These are phyloP conservation scores for Cenchrus americanus DNA, from an alignment of 176 grass and related monocot species.

Conservation along the genomic window DNA sequence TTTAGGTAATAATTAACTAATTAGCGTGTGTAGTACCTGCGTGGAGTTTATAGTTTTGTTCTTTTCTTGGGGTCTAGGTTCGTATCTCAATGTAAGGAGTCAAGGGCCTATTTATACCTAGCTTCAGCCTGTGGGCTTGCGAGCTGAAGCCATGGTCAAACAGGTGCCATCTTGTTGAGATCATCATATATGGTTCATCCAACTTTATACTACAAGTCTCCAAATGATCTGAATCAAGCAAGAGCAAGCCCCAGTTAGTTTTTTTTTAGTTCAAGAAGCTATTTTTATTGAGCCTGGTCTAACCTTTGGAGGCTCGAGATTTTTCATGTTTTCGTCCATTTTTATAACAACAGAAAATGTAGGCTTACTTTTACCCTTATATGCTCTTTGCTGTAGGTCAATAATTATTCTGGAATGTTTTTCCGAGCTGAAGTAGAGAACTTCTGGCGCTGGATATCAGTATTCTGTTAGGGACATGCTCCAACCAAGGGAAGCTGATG, in stretches of 20 bases:
- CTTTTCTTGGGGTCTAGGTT: neutral
- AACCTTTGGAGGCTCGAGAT: neutral
- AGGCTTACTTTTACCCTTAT: neutral
- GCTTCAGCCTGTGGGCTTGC: slow-evolving; percentile 3
- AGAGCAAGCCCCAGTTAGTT: neutral
- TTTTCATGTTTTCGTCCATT: slow-evolving; percentile 13
- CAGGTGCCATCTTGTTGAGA: slow-evolving; percentile 1
- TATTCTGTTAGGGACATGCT: slow-evolving; percentile 95
- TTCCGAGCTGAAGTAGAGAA: slow-evolving; percentile 44
- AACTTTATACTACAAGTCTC: neutral
- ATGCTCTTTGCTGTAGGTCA: slow-evolving; percentile 46
- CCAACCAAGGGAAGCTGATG: slow-evolving; percentile 90
- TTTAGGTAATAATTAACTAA: slow-evolving; percentile 26
- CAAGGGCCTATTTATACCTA: neutral
- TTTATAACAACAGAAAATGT: slow-evolving; percentile 7
- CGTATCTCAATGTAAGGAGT: neutral
- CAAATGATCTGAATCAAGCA: slow-evolving; percentile 2
- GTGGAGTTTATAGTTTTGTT: neutral
- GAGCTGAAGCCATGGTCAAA: slow-evolving; percentile 6
- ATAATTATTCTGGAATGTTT: slow-evolving; percentile 57
- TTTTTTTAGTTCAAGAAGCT: neutral
- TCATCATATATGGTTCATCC: slow-evolving; percentile 18
- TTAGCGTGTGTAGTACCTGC: neutral
- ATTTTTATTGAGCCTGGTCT: slow-evolving; percentile 9
- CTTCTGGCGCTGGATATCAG: slow-evolving; percentile 65